These are phyloP conservation scores for Desmodesmus armatus DNA, from an alignment of 139 green algal species.

Conservation along the genomic window DNA sequence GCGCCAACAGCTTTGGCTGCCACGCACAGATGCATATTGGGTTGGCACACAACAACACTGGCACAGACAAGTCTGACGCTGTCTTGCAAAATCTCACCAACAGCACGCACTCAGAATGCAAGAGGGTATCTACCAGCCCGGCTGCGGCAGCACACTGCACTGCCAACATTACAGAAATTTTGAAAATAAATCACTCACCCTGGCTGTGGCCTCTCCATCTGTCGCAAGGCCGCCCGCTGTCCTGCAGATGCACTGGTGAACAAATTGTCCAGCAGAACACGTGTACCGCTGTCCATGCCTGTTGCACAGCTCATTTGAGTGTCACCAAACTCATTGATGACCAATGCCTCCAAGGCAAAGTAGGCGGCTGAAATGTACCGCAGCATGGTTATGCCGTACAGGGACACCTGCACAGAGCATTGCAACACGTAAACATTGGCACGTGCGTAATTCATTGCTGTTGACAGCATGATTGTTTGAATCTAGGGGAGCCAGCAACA, in stretches of 20 bases:
- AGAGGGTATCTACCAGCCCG: neutral
- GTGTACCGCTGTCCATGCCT: neutral
- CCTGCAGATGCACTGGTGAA: neutral
- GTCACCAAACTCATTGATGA: slow-evolving; percentile 41
- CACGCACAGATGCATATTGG: too few relatives aligned
- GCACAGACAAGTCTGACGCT: too few relatives aligned
- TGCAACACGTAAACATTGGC: neutral
- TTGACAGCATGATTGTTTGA: neutral
- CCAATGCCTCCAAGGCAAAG: slow-evolving; percentile 48
- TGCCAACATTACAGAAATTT: neutral
- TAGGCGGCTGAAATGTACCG: slow-evolving; percentile 49
- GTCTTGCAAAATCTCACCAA: too few relatives aligned
- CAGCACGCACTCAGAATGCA: too few relatives aligned
- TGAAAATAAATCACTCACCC: neutral
- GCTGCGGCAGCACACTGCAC: neutral
- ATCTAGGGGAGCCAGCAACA: neutral
- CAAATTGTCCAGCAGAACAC: neutral
- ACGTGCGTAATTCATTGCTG: neutral
- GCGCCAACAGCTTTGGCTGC: too few relatives aligned
- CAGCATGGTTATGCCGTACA: slow-evolving; percentile 36
- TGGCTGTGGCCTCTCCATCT: neutral
- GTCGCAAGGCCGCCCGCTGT: neutral
- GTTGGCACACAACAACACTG: too few relatives aligned
- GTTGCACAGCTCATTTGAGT: slow-evolving; percentile 26
- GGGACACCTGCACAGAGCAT: neutral